phyloP scores from a whole-genome alignment of 768 basidiomycete species.

The Cytidiella melzeri region DNA sequence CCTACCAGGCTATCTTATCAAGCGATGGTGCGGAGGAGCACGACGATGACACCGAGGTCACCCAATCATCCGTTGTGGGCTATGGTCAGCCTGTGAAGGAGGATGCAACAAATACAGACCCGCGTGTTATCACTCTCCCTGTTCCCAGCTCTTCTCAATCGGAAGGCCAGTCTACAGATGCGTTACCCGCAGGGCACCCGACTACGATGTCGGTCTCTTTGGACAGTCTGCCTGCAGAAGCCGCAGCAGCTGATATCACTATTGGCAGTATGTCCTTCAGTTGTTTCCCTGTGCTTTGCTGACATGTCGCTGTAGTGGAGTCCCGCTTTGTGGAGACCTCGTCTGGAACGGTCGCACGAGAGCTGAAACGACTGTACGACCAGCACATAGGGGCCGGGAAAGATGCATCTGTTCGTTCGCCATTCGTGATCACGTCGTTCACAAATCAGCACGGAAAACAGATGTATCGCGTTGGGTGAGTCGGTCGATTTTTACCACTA shows the following conservation, averaged over 20 bases:
- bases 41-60: not conserved
- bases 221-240: slow-evolving; percentile 18
- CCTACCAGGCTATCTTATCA: slow-evolving; percentile 1
- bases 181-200: not conserved
- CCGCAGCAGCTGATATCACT: slow-evolving; percentile 24
- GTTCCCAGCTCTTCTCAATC: slow-evolving; percentile 2
- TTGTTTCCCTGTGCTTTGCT: slow-evolving; percentile 4
- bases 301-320: slow-evolving; percentile 43
- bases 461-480: slow-evolving; percentile 75
- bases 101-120: not conserved
- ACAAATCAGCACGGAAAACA: slow-evolving; percentile 75
- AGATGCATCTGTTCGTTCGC: slow-evolving; percentile 64
- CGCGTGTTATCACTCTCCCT: slow-evolving; percentile 11
- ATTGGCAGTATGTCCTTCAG: slow-evolving; percentile 22
- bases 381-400: slow-evolving; percentile 59
- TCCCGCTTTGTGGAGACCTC: slow-evolving; percentile 77
- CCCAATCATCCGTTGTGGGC: not conserved
- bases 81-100: not conserved
- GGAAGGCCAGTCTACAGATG: slow-evolving; percentile 1
- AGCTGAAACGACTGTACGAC: slow-evolving; percentile 74
- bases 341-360: slow-evolving; percentile 67
- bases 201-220: not conserved
- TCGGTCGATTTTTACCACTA: too few relatives aligned
- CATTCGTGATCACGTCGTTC: slow-evolving; percentile 78
- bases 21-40: not conserved